A percentile compares a stretch with the other conserved stretches of the same genome.
phyloP scores from a whole-genome alignment of 2,329 filamentous ascomycete genomes.

The Cladosporium sp. region DNA sequence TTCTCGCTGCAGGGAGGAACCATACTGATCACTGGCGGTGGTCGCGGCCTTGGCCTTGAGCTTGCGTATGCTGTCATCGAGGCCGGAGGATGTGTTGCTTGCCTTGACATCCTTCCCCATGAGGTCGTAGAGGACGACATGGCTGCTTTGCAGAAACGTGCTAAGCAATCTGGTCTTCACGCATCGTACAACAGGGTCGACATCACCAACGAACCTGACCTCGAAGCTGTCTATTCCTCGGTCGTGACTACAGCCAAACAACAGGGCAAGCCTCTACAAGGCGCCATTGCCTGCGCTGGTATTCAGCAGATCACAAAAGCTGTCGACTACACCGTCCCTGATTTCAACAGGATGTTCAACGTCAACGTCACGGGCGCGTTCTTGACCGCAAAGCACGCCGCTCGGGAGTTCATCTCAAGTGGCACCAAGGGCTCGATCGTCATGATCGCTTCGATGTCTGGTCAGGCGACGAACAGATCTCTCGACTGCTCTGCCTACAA shows the following conservation, averaged over 20 bases:
- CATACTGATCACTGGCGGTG: constrained; percentile 35
- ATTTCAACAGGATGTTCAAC: constrained; percentile 41
- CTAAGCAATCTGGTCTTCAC: constrained; percentile 61
- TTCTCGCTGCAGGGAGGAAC: constrained; percentile 23
- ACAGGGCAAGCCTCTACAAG: constrained; percentile 64
- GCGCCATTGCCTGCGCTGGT: constrained; percentile 33
- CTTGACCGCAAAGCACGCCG: constrained; percentile 38
- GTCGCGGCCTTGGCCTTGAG: constrained; percentile 36
- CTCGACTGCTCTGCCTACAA: constrained; percentile 54
- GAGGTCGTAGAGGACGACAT: constrained; percentile 18
- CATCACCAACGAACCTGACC: constrained; percentile 66
- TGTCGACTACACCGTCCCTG: constrained; percentile 37
- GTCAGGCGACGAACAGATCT: constrained; percentile 45
- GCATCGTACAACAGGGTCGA: constrained; percentile 75
- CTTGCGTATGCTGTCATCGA: constrained; percentile 40
- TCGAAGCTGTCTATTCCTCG: constrained; percentile 54
- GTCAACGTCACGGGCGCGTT: constrained; percentile 44
- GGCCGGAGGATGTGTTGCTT: constrained; percentile 52
- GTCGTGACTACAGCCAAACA: constrained; percentile 68
- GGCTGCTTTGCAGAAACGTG: constrained; percentile 56
- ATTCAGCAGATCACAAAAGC: constrained; percentile 35
- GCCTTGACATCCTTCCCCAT: constrained; percentile 50
- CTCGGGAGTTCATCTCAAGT: constrained; percentile 37
- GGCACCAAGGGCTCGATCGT: constrained; percentile 41
- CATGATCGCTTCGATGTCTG: constrained; percentile 44